Evolutionary conservation across 371 early-diverging fungal species (phyloP).

Genomic region (Mucor lusitanicus): DNA sequence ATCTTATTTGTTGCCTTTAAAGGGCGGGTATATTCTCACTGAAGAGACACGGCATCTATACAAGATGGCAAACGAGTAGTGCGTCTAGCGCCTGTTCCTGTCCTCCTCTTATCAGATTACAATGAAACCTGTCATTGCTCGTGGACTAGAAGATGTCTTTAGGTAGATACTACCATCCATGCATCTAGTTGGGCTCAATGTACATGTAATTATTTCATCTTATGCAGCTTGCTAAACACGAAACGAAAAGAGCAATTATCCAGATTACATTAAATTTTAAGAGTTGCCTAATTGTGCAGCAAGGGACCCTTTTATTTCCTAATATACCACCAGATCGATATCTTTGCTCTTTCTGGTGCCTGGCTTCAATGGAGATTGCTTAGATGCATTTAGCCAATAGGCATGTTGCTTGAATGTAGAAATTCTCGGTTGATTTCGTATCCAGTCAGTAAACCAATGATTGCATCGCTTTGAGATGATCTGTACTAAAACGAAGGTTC

Average conservation of each 20-base stretch:
- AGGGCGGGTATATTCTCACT: conserved; percentile 3
- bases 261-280: conserved; percentile 1
- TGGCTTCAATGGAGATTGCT: background rate
- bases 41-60: background rate
- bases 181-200: background rate
- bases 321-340: background rate
- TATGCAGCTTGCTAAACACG: background rate
- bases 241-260: background rate
- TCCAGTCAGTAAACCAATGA: background rate
- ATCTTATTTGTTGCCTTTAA: conserved; percentile 16
- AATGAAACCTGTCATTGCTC: background rate
- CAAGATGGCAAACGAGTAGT: background rate
- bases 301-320: background rate
- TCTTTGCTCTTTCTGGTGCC: background rate
- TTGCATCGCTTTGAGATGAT: background rate
- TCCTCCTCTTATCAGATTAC: background rate
- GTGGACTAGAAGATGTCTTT: background rate
- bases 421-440: background rate
- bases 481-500: background rate
- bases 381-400: background rate
- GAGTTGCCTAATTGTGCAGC: background rate
- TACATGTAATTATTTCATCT: background rate
- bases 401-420: background rate
- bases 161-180: background rate
- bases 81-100: background rate